phyloP scores from a whole-genome alignment of 176 grass and related monocot species.

The Typha latifolia region DNA sequence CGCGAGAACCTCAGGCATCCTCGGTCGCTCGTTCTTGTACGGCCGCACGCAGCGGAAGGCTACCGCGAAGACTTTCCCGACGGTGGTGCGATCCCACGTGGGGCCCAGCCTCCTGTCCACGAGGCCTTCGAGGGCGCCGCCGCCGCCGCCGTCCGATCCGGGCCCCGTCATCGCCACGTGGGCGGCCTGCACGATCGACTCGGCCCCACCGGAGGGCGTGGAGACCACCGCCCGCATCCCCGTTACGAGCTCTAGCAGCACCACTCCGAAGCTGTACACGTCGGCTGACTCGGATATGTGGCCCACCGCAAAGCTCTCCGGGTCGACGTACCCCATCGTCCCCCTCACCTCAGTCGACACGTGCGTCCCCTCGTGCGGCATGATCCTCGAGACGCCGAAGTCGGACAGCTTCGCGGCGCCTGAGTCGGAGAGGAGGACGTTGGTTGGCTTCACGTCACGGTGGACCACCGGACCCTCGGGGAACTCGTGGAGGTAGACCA shows the following conservation, averaged over 20 bases:
- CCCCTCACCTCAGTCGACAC: constrained; percentile 62
- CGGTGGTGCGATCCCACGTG: constrained; percentile 34
- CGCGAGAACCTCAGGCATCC: constrained; percentile 42
- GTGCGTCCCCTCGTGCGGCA: constrained; percentile 41
- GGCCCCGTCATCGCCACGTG: constrained; percentile 13
- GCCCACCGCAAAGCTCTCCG: constrained; percentile 49
- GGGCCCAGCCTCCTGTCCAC: constrained; percentile 42
- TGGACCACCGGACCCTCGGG: constrained; percentile 51
- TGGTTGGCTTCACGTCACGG: constrained; percentile 70
- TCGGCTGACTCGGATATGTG: constrained; percentile 42
- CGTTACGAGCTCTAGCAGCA: constrained; percentile 38
- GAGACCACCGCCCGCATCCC: constrained; percentile 54
- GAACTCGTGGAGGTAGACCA: constrained; percentile 58
- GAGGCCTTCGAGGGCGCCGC: constrained; percentile 7
- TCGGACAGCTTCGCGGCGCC: constrained; percentile 62
- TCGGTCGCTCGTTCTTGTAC: constrained; percentile 48
- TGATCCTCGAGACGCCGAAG: constrained; percentile 55
- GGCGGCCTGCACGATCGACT: constrained; percentile 50
- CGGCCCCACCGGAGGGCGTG: constrained; percentile 42
- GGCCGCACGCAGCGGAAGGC: constrained; percentile 52
- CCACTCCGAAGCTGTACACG: constrained; percentile 47
- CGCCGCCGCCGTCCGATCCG: not conserved
- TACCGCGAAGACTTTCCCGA: constrained; percentile 33
- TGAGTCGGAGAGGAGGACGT: constrained; percentile 37
- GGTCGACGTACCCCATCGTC: constrained; percentile 63